Evolutionary conservation across 2,329 filamentous ascomycete genomes (phyloP).

Genomic region (Ceratocystis lukuohia): DNA sequence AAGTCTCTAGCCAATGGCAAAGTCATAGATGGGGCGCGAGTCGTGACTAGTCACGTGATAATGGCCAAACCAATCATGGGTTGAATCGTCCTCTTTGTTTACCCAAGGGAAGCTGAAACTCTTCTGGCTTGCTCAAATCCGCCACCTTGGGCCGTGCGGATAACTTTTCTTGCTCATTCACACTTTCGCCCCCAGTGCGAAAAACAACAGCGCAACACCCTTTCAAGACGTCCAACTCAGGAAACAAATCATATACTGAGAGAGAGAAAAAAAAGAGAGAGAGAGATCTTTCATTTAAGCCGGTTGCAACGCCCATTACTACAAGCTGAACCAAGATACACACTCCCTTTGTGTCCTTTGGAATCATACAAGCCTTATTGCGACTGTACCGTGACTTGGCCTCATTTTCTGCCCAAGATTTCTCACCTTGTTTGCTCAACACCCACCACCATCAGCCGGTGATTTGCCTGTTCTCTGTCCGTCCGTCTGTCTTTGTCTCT

Average conservation of each 20-base stretch:
- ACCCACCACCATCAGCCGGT: background rate
- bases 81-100: background rate
- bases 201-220: slow-evolving; percentile 12
- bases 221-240: slow-evolving; percentile 9
- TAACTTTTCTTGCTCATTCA: slow-evolving; percentile 12
- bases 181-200: slow-evolving; percentile 16
- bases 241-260: slow-evolving; percentile 16
- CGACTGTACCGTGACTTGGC: background rate
- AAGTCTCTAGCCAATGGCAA: background rate
- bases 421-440: background rate
- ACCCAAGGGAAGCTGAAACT: background rate
- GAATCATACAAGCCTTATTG: background rate
- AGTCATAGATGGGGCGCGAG: background rate
- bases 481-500: background rate
- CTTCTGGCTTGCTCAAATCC: background rate
- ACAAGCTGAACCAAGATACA: background rate
- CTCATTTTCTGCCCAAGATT: background rate
- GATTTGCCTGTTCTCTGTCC: background rate
- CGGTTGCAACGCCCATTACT: background rate
- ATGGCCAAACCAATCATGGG: background rate
- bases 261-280: background rate
- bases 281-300: background rate
- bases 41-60: background rate
- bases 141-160: slow-evolving; percentile 11
- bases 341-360: background rate